Evolutionary conservation across 768 basidiomycete species (phyloP), one percentile per base, ranked within the genome.

Genomic region (Auricularia cornea): DNA sequence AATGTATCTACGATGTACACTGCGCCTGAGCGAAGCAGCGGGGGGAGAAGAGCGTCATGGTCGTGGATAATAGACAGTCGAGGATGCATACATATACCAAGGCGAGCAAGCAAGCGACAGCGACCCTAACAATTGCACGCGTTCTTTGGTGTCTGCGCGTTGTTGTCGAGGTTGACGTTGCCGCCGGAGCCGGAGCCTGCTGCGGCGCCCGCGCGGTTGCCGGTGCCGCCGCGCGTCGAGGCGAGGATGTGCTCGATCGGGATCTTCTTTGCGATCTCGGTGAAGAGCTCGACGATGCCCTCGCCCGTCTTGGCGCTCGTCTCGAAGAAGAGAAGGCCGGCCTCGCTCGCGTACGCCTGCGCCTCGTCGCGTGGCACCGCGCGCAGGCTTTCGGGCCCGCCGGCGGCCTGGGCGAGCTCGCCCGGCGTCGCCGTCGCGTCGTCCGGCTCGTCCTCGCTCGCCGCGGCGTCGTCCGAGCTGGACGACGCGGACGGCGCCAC

Each of bases 271-370:
- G 88, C 88, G 70, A 99, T 98, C 76, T 98, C 95, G 12, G 95
- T 98, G 75, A 99, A 99, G 32, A 98, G 86, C 71, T 98, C 97
- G 29, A 94, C 90, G 62, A 98, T 85, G 41, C 94, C 94, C 70
- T 95, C 90, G 20, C 95, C 94, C 3, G 92, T 93, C 85, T 98
- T 99, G 29, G 97, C 97, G 70, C 89, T 92, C 40, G 95, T 97
- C 80, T 99, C 97, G 69, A 96, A 97, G 82, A 98, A 98, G 48
- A 99, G 77, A 51, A 98, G 74, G 1, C 92, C 90, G n/a, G 90
- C 88, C 75, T 98, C 97, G 62, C 90, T 85, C 14, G 97, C 97
- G 72, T 98, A 99, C 8, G 94, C 94, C 71, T 92, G 89, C 2
- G 96, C 97, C 77, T 98, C 97, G 70, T 97, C 96, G 64, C 86